Percentiles rank a stretch among this genome's conserved stretches.
These are phyloP conservation scores for Termitomyces eurrhizus DNA, from an alignment of 768 basidiomycete genomes.

Conservation along the genomic window DNA sequence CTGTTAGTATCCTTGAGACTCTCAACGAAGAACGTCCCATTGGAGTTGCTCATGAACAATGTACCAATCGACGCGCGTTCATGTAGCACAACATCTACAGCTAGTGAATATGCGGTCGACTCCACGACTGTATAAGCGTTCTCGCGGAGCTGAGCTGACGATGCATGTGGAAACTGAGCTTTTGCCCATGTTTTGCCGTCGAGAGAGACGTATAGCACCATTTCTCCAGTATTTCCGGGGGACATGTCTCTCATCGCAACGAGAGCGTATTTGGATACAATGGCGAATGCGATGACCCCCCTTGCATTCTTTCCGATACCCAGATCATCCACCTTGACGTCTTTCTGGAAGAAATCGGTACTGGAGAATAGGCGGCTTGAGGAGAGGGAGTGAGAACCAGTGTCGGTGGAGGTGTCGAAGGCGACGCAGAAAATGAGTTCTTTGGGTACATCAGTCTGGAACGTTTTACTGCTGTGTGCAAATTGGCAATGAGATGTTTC, in stretches of 20 bases:
- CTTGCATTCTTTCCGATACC: constrained; percentile 82
- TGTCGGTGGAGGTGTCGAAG: constrained; percentile 57
- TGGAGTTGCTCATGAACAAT: constrained; percentile 92
- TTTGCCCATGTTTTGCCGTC: constrained; percentile 84
- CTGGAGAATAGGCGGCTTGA: constrained; percentile 77
- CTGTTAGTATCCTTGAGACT: constrained; percentile 91
- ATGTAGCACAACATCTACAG: constrained; percentile 86
- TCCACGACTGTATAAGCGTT: constrained; percentile 97
- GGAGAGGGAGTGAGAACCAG: constrained; percentile 47
- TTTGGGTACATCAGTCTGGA: constrained; percentile 69
- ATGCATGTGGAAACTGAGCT: constrained; percentile 91
- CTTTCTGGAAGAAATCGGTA: constrained; percentile 75
- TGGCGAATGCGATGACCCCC: constrained; percentile 90
- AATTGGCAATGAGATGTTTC: constrained; percentile 84
- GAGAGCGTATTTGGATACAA: constrained; percentile 89
- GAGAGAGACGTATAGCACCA: constrained; percentile 82
- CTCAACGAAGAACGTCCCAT: constrained; percentile 93
- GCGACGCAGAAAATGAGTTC: constrained; percentile 90
- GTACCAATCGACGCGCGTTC: constrained; percentile 73
- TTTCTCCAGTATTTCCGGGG: constrained; percentile 55
- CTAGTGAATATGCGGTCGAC: constrained; percentile 88
- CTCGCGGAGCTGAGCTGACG: constrained; percentile 72
- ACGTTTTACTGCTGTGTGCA: constrained; percentile 81
- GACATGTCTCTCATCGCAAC: constrained; percentile 78
- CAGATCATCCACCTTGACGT: constrained; percentile 72